Evolutionary conservation across 805 yeast species (phyloP), one percentile per base, ranked within the genome.

Genomic region (Schwanniomyces vanrijiae): DNA sequence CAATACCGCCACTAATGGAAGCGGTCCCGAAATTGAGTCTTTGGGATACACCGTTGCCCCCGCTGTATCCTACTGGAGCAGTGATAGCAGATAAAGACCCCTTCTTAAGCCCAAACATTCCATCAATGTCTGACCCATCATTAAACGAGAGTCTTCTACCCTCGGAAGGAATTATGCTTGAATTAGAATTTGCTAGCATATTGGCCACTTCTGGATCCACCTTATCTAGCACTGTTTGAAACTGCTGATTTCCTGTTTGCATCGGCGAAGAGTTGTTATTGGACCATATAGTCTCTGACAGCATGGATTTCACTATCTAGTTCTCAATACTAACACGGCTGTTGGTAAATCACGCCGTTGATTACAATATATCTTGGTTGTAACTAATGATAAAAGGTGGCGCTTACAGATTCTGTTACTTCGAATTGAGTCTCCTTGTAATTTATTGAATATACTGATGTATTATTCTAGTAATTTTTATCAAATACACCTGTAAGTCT

Each of bases 1-100:
- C 75, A 37, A 75, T 73, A 7, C 82, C 83, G 14, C 82, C 84
- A 44, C 82, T 75, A 31, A 83, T 78, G 2, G 86, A 80, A 7
- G 86, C 85, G 7, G 88, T 74, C 2, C 83, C 84, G 54, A 82
- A 78, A 37, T 68, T 66, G 19, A 67, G 50, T 3, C 65, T 58
- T 38, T 53, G 63, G 7, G 54, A 41, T 43, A 53, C 40, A 48
- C 55, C 37, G 43, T 56, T 16, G 7, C 55, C 52, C 28, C 59
- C 59, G 43, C 58, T 51, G 7, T 58, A 58, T 16, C 75, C 78
- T 7, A 68, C 69, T 1, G 78, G 77, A 0, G 76, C 75, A n/a
- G 76, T 71, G 34, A 73, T 67, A 9, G 76, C 77, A 3, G 80
- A 75, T 22, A 76, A 58, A 1, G 81, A 66, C 8, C 80, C 80